These are phyloP conservation scores for Heritiera fomes DNA, from an alignment of 345 rosid species.

Conservation along the genomic window DNA sequence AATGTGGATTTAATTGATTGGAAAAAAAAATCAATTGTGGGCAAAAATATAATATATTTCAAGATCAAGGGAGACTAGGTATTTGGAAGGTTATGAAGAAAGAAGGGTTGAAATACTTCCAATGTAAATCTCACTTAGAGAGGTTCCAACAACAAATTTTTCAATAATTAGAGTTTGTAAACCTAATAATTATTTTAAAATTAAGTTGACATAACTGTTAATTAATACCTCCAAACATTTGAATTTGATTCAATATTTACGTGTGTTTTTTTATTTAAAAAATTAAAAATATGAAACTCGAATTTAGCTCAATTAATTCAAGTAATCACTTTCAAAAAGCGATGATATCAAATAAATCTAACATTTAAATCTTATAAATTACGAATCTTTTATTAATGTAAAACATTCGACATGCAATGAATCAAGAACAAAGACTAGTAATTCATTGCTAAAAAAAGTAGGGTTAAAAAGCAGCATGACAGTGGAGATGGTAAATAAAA, in stretches of 20 bases:
- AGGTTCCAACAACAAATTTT: too few relatives aligned
- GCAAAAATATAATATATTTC: background rate
- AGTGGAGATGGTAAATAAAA: background rate
- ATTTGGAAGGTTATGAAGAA: background rate
- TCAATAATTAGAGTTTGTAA: background rate
- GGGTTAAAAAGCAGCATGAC: background rate
- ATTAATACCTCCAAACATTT: too few relatives aligned
- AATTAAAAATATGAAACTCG: too few relatives aligned
- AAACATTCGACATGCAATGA: background rate
- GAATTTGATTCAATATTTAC: too few relatives aligned
- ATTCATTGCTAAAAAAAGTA: background rate
- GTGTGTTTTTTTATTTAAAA: too few relatives aligned
- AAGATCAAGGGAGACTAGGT: background rate
- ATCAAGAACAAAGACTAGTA: background rate
- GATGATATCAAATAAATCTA: too few relatives aligned
- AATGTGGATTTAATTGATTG: background rate
- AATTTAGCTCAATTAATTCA: too few relatives aligned
- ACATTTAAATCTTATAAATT: too few relatives aligned
- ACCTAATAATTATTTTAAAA: background rate
- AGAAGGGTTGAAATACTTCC: background rate
- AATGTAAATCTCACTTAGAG: too few relatives aligned
- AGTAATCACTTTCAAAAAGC: too few relatives aligned
- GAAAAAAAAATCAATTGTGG: background rate
- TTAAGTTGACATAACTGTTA: too few relatives aligned
- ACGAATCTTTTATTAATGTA: too few relatives aligned